These are phyloP conservation scores for Nadsonia starkeyi-henricii DNA, from an alignment of 1,139 yeast species.

Conservation along the genomic window DNA sequence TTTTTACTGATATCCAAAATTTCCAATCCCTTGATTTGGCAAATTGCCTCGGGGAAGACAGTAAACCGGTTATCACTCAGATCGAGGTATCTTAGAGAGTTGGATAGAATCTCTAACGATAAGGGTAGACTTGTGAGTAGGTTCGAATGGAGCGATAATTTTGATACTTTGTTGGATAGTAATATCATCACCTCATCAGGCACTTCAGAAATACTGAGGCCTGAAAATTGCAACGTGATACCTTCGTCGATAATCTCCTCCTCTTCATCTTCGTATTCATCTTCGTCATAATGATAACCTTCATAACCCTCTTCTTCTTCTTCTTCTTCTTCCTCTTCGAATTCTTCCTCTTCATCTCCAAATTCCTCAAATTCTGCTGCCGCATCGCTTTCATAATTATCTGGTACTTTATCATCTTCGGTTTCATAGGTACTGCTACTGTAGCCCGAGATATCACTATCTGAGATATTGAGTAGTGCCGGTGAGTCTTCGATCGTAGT, in stretches of 20 bases:
- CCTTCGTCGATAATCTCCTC: slow-evolving; percentile 8
- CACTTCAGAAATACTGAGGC: slow-evolving; percentile 22
- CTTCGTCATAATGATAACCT: slow-evolving; percentile 3
- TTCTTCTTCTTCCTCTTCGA: slow-evolving; percentile 6
- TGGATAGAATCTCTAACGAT: slow-evolving; percentile 32
- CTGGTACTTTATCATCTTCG: too few relatives aligned
- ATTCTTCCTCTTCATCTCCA: slow-evolving; percentile 7
- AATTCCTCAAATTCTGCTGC: slow-evolving; percentile 12
- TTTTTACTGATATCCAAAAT: slow-evolving; percentile 58
- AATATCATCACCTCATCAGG: slow-evolving; percentile 29
- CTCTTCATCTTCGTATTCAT: slow-evolving; percentile 5
- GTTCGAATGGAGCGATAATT: slow-evolving; percentile 42
- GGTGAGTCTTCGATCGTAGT: neutral
- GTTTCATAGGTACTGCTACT: slow-evolving; percentile 3
- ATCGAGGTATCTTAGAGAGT: slow-evolving; percentile 43
- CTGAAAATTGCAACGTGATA: slow-evolving; percentile 20
- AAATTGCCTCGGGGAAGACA: slow-evolving; percentile 36
- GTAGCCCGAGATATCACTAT: neutral
- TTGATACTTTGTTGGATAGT: slow-evolving; percentile 32
- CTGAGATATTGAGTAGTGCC: neutral
- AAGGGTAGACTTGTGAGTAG: slow-evolving; percentile 34
- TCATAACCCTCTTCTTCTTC: slow-evolving; percentile 9
- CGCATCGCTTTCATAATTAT: too few relatives aligned
- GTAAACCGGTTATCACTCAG: slow-evolving; percentile 45
- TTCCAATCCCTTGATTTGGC: slow-evolving; percentile 35